Base-by-base conservation (phyloP, 495 filamentous ascomycete genomes). In the Lichenothelia convexa region DNA sequence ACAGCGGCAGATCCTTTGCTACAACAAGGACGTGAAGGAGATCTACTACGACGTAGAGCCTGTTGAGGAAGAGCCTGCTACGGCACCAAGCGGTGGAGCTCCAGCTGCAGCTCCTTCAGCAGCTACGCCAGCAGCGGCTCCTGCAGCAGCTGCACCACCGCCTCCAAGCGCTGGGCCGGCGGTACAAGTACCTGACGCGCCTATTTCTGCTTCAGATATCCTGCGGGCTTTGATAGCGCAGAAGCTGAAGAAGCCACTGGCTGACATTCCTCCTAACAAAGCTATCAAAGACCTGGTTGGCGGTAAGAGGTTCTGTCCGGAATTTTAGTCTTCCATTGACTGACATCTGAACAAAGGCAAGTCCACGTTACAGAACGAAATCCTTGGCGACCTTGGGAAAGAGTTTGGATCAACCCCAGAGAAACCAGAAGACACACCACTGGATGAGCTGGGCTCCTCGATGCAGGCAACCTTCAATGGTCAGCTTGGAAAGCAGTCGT, bases 31-130 rank as follows among this genome's bases (percentile, higher is more conserved):
- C 53, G 82, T 85, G 7, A 94, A 93, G 55, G 89, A 95, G 55
- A 99, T 99, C 45, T 99, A 99, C 64, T 99, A 99, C 56, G 86
- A 93, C 56, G 83, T 93, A 26, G 89, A 97, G 51, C 91, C 91
- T 1, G 68, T 89, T 9, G 85, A 92, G 49, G 89, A 97, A 30
- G 86, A 94, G 59, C 68, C 75, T 17, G 76, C 74, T 44, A 53
- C 75, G 17, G 58, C 66, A 36, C 49, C 62, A 19, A 44, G 29
- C 47, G 56, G 19, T 54, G 42, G 60, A 13, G 50, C 50, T 24
- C 55, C 64, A 30, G 41, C 59, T 15, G 39, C 59, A 3, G 41
- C 55, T 3, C 18, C 48, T 17, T 46, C 66, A 27, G 36, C 63
- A 5, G 50, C 70, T 35, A 57, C 71, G 12, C 51, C 71, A 13